phyloP scores from a whole-genome alignment of 2,329 filamentous ascomycete species.

The Ploettnerulaceae sp. region DNA sequence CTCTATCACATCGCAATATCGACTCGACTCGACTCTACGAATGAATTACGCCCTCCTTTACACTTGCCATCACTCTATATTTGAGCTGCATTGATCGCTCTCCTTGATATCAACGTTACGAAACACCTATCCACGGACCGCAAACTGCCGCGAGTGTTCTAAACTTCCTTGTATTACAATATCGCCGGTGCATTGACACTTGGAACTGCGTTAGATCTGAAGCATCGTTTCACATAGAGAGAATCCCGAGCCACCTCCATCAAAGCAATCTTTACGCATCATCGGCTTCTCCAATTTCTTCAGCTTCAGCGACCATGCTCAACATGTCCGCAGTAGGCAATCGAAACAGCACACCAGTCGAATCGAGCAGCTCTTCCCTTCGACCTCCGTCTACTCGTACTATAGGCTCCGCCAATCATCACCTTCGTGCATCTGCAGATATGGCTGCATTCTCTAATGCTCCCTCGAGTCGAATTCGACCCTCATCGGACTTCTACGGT shows the following conservation, averaged over 20 bases:
- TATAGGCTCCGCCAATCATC: conserved; percentile 66
- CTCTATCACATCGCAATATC: conserved; percentile 3
- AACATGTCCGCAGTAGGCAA: conserved; percentile 71
- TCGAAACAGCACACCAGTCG: conserved; percentile 87
- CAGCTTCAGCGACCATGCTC: conserved; percentile 39
- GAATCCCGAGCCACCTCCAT: conserved; percentile 21
- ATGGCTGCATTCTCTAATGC: conserved; percentile 76
- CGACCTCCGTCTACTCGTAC: conserved; percentile 76
- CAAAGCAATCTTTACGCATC: conserved; percentile 16
- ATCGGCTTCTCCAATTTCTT: conserved; percentile 16
- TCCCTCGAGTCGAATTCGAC: conserved; percentile 76
- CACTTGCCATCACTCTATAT: not conserved
- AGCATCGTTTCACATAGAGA: conserved; percentile 30
- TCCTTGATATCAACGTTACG: conserved; percentile 32
- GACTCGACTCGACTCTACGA: not conserved
- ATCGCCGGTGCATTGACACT: conserved; percentile 25
- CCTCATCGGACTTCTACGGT: conserved; percentile 92
- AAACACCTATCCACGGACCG: conserved; percentile 38
- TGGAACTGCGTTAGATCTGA: conserved; percentile 23
- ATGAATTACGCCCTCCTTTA: not conserved
- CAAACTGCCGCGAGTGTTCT: conserved; percentile 29
- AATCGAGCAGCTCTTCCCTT: conserved; percentile 77
- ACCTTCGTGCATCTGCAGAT: conserved; percentile 91
- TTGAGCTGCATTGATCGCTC: conserved; percentile 19
- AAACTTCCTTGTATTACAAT: conserved; percentile 13